phyloP scores from a whole-genome alignment of 306 rosid species.

The Acacia melanoxylon region DNA sequence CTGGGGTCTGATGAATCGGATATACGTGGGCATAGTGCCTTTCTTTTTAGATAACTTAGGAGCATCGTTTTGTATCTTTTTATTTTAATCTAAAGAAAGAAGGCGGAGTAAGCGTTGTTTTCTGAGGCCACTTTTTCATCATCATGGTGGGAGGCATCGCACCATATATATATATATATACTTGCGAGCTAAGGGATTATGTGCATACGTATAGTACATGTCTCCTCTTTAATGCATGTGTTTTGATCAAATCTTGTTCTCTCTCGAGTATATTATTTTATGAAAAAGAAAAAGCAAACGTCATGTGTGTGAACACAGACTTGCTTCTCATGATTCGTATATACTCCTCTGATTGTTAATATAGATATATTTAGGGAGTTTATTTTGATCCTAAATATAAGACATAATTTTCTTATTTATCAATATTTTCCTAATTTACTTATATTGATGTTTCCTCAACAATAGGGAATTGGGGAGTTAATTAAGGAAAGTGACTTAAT shows the following conservation, averaged over 20 bases:
- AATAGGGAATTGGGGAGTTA: no score
- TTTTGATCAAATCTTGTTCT: slow-evolving; percentile 6
- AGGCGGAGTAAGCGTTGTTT: neutral
- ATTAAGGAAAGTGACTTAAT: fast-evolving
- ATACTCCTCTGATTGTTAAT: no score
- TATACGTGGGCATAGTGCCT: slow-evolving; percentile 36
- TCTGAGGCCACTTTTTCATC: slow-evolving; percentile 21
- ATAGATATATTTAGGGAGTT: neutral
- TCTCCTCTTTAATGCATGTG: neutral
- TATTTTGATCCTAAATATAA: no score
- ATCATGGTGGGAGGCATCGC: slow-evolving; percentile 36
- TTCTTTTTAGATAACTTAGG: slow-evolving; percentile 41
- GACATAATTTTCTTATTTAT: no score
- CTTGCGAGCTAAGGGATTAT: neutral
- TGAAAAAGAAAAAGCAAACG: neutral
- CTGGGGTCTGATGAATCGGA: slow-evolving; percentile 6
- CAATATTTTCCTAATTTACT: no score
- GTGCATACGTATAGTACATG: neutral
- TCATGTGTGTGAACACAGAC: slow-evolving; percentile 5
- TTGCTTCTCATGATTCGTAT: neutral
- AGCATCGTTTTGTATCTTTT: slow-evolving; percentile 31
- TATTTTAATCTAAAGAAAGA: slow-evolving; percentile 17
- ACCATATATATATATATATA: no score
- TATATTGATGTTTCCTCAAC: fast-evolving
- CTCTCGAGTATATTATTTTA: neutral